Evolutionary conservation across 2,329 filamentous ascomycete genomes (phyloP), one percentile per base, ranked within the genome.

Genomic region (Colletotrichum simmondsii): DNA sequence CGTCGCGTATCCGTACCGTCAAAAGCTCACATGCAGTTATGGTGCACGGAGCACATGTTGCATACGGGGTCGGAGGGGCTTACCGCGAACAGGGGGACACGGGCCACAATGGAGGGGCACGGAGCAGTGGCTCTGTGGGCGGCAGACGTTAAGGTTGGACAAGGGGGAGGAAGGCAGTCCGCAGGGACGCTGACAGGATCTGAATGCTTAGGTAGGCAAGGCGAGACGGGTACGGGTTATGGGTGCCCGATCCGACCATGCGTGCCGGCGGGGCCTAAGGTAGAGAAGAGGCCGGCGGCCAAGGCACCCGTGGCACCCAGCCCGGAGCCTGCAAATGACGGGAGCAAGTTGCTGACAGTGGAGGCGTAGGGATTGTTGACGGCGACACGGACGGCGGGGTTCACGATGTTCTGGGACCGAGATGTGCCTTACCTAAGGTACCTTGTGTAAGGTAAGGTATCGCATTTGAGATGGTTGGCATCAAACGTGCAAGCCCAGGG

Each of bases 111-210:
- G 35, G 19, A 28, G 24, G 16, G 46, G 57, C 57, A 66, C 54
- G 28, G 54, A 32, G 54, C 53, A 58, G 35, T 57, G 53, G 63
- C 32, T 28, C 64, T 52, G 37, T 67, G 37, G 26, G 28, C 19
- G 24, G 59, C 22, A 49, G 46, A 52, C 32, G 62, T 66, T 71
- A 66, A 66, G 62, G 62, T 71, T 66, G 56, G 52, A 19, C 62
- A n/a, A 35, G 68, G 68, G 46, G 46, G 54, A 26, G 19, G 5
- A 26, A 52, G 32, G 60, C 24, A 56, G 59, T 7, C 32, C 32
- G 32, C 14, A 26, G 46, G 32, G 60, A 46, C 42, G 59, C 35
- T 58, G 67, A 35, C 35, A 46, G 57, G 56, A 56, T 61, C 49
- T n/a, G 28, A 56, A 0, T 42, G 62, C 32, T 65, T 58, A 70